Base-by-base conservation (phyloP, 1,139 yeast species). In the Geotrichum restrictum region DNA sequence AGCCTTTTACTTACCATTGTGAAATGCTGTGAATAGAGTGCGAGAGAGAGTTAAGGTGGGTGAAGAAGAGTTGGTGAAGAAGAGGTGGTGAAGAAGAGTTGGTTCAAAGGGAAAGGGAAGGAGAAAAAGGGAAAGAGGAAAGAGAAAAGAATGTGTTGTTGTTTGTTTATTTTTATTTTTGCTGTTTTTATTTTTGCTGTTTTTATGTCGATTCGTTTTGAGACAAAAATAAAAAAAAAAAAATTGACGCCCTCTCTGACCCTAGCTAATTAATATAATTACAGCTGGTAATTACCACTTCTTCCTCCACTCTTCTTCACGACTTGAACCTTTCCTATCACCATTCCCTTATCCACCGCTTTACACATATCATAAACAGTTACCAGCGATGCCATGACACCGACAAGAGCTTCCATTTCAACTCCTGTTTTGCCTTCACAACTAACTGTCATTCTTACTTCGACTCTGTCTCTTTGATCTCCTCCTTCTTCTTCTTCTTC, bases 301-400 rank as follows among this genome's bases (percentile, higher is more conserved):
- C 67, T 68, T 1, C 81, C 81, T 6, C 81, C 81, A 2, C 51
- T 50, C 56, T 77, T 77, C 21, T 62, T 62, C 8, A 68, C 56
- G 0, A 77, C 77, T 46, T 64, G 61, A 5, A 76, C 66, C 29
- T 66, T 67, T 0, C 61, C 59, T 2, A 77, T 68, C 2, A 62
- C 62, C 80, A 77, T 77, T 27, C 59, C 60, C 59, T 74, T 70
- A 58, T 77, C 81, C n/a, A 75, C 77, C 0, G 80, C 79, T 59
- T 77, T 77, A 60, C 80, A 77, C 81, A 77, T 77, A 59, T 77
- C 81, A 55, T 77, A 77, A n/a, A 77, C 65, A 7, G 80, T 76
- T 32, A 73, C 63, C 43, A 77, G 61, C 1, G 77, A 65, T 7
- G 71, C 66, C 38, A 69, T 66, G 7, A 70, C 74, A 0, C 81